These are phyloP conservation scores for Dipteronia dyeriana DNA, from an alignment of 345 rosid species.

Conservation along the genomic window DNA sequence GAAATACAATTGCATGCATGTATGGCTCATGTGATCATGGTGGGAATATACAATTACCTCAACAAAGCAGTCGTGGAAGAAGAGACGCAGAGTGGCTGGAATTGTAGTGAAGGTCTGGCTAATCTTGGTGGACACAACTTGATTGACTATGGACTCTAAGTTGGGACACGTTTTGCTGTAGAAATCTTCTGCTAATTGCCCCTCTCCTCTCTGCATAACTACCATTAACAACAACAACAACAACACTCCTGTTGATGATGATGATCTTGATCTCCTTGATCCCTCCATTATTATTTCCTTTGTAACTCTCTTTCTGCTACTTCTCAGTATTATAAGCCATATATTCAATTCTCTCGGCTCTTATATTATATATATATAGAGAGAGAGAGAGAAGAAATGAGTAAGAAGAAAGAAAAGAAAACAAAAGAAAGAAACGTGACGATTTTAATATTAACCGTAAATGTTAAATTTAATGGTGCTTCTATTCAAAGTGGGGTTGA, in stretches of 20 bases:
- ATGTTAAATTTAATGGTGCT: too few species aligned
- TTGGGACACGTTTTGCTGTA: constrained; percentile 56
- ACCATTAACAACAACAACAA: constrained; percentile 21
- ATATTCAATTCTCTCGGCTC: too few species aligned
- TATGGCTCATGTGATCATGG: neutral
- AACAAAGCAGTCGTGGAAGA: constrained; percentile 93
- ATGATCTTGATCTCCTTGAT: neutral
- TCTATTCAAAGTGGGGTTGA: too few species aligned
- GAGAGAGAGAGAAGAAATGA: too few species aligned
- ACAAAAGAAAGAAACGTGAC: too few species aligned
- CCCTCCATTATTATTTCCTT: neutral
- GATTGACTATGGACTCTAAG: constrained; percentile 62
- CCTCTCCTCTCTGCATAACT: constrained; percentile 39
- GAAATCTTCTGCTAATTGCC: constrained; percentile 54
- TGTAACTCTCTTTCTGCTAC: neutral
- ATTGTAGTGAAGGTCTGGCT: constrained; percentile 56
- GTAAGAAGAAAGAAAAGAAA: too few species aligned
- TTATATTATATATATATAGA: too few species aligned
- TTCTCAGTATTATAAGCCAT: too few species aligned
- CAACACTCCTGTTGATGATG: too few species aligned
- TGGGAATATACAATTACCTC: constrained; percentile 35
- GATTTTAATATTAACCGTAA: too few species aligned
- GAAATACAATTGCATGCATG: neutral
- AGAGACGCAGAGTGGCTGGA: constrained; percentile 85
- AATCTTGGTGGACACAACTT: constrained; percentile 56